Base-by-base conservation (phyloP, 2,329 filamentous ascomycete species). In the Acrodontium crateriforme region DNA sequence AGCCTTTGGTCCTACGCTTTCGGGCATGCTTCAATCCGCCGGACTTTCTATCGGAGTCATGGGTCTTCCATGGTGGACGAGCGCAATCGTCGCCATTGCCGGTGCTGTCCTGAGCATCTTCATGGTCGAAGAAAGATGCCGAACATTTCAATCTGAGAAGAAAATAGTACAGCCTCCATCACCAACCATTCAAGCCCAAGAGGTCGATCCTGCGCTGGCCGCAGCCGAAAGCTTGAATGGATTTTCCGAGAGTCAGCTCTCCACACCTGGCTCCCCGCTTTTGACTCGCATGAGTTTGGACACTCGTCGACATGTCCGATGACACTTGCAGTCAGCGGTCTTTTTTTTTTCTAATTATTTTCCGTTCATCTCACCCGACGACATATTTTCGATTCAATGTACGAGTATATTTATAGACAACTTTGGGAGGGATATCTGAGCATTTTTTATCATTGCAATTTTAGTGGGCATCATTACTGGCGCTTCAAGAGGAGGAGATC, bases 51-150 rank as follows among this genome's bases (percentile, higher is more conserved):
- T 75, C 5, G 84, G 85, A 18, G 87, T 83, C 50, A 87, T 84
- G 4, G 84, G 84, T 12, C 64, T 94, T 18, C 78, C 84, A 1
- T 98, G 89, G 87, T 98, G 89, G 89, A 75, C 74, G 36, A 85
- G 78, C 39, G 82, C 78, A 6, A 45, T 78, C 3, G 72, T 94
- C 17, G 81, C 83, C 18, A 56, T 82, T 8, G 54, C 73, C 9
- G 89, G 85, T 24, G 81, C 78, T 2, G 58, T 79, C 27, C 63
- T 89, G 45, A 81, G 78, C 52, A 64, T 83, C 34, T 73, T 72
- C 50, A 79, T 94, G 55, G 38, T 46, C 17, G 49, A 53, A 33
- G 45, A 50, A 38, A 46, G 42, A 30, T 43, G 45, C 10, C 29
- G 39, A 19, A 37, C 32, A 7, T 45, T 46, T 29, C 39, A 38